Evolutionary conservation across 192 early-diverging fungal genomes (phyloP).

Genomic region (Coemansia sp.): DNA sequence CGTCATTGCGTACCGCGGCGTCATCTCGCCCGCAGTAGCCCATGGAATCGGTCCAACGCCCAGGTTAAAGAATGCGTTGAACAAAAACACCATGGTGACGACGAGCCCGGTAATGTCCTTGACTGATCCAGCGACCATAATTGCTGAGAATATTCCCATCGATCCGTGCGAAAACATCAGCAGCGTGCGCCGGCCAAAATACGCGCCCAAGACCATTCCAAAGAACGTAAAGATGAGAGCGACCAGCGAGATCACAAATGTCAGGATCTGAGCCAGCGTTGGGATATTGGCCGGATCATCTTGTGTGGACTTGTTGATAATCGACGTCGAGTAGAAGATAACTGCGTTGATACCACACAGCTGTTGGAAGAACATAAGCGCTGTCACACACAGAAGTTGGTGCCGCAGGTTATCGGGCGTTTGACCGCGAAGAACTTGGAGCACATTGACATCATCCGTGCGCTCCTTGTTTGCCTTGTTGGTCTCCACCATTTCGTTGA

Average conservation of each 20-base stretch:
- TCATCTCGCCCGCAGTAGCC: slow-evolving; percentile 74
- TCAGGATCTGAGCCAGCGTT: slow-evolving; percentile 53
- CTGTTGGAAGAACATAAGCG: slow-evolving; percentile 77
- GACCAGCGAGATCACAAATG: slow-evolving; percentile 51
- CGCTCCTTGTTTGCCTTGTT: slow-evolving; percentile 42
- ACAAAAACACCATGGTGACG: slow-evolving; percentile 68
- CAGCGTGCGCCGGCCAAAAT: slow-evolving; percentile 68
- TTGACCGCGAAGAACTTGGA: slow-evolving; percentile 56
- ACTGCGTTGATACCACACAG: slow-evolving; percentile 83
- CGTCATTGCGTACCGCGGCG: slow-evolving; percentile 73
- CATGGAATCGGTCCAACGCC: slow-evolving; percentile 83
- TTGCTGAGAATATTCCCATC: slow-evolving; percentile 62
- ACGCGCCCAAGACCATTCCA: slow-evolving; percentile 64
- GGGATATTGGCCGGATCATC: slow-evolving; percentile 52
- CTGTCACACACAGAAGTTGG: slow-evolving; percentile 64
- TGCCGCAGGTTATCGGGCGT: slow-evolving; percentile 58
- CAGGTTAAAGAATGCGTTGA: slow-evolving; percentile 75
- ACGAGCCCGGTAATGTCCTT: slow-evolving; percentile 58
- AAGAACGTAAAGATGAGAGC: slow-evolving; percentile 47
- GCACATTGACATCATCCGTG: slow-evolving; percentile 50
- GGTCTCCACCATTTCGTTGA: slow-evolving; percentile 60
- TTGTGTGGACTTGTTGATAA: slow-evolving; percentile 61
- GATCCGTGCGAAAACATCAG: slow-evolving; percentile 67
- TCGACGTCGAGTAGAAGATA: slow-evolving; percentile 85
- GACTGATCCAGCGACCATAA: slow-evolving; percentile 65